phyloP scores from a whole-genome alignment of 192 early-diverging fungal genomes.

The Gigaspora rosea region DNA sequence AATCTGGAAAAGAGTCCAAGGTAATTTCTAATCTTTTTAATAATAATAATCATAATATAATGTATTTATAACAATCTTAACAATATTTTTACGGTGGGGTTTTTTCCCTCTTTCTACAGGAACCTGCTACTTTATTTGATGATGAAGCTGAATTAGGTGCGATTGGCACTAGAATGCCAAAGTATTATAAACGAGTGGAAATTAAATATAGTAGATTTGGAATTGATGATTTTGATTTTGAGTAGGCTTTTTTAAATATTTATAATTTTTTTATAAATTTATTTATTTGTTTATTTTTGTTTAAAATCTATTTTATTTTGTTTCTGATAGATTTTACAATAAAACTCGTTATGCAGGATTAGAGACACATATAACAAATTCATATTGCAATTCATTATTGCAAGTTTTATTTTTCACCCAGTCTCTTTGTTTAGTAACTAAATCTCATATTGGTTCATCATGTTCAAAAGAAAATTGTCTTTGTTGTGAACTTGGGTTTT shows the following conservation, averaged over 20 bases:
- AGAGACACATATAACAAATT: constrained; percentile 88
- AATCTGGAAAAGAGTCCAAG: constrained; percentile 47
- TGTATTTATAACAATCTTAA: neutral
- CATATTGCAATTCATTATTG: constrained; percentile 87
- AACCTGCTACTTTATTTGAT: constrained; percentile 16
- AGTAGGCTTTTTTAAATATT: constrained; percentile 38
- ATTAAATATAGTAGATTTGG: constrained; percentile 94
- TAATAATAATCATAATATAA: neutral
- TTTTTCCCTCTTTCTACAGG: neutral
- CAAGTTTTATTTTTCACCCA: constrained; percentile 80
- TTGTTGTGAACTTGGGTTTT: constrained; percentile 88
- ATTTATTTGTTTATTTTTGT: neutral
- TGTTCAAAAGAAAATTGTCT: constrained; percentile 82
- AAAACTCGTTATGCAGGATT: constrained; percentile 82
- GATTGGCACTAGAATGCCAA: constrained; percentile 55
- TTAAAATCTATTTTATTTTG: neutral
- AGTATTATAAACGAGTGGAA: constrained; percentile 74
- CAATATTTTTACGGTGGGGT: neutral
- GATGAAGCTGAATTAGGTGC: constrained; percentile 44
- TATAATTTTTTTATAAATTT: neutral
- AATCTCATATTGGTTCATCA: constrained; percentile 67
- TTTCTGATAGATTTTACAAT: constrained; percentile 76
- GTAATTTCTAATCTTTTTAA: constrained; percentile 4
- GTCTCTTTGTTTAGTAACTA: constrained; percentile 65
- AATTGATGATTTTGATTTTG: constrained; percentile 99